Evolutionary conservation across 805 yeast species (phyloP).

Genomic region (Yarrowia divulgata): DNA sequence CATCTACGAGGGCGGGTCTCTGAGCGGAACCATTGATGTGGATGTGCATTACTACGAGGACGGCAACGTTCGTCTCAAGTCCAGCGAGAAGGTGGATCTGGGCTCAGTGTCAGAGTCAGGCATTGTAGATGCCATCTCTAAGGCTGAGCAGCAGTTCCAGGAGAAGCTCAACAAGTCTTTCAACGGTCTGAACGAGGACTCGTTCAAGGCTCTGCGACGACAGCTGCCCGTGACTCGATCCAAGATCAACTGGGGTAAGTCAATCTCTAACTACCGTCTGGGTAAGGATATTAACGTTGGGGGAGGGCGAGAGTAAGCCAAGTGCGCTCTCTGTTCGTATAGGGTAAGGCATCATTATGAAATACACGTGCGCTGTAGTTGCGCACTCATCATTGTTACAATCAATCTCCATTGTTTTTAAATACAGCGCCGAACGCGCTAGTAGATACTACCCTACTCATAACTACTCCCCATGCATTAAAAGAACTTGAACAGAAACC

Average conservation of each 20-base stretch:
- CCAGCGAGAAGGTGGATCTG: constrained; percentile 49
- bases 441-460: neutral
- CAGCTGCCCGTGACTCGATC: constrained; percentile 91
- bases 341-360: constrained; percentile 4
- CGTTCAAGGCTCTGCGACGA: constrained; percentile 86
- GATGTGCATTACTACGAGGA: constrained; percentile 95
- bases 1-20: constrained; percentile 51
- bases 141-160: constrained; percentile 67
- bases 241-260: constrained; percentile 93
- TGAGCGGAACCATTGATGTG: constrained; percentile 65
- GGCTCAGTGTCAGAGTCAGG: constrained; percentile 42
- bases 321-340: neutral
- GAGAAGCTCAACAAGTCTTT: constrained; percentile 67
- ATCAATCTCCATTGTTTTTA: neutral
- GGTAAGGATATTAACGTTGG: constrained; percentile 55
- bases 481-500: constrained; percentile 61
- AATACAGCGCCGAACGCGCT: constrained; percentile 26
- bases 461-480: constrained; percentile 42
- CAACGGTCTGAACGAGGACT: constrained; percentile 73
- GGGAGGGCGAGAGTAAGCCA: constrained; percentile 23
- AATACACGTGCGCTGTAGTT: neutral
- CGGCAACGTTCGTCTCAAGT: constrained; percentile 85
- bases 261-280: constrained; percentile 85
- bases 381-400: neutral
- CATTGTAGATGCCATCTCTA: constrained; percentile 58